Conservation (phyloP, 192 early-diverging fungal species). For the Backusella liffmaniae region DNA sequence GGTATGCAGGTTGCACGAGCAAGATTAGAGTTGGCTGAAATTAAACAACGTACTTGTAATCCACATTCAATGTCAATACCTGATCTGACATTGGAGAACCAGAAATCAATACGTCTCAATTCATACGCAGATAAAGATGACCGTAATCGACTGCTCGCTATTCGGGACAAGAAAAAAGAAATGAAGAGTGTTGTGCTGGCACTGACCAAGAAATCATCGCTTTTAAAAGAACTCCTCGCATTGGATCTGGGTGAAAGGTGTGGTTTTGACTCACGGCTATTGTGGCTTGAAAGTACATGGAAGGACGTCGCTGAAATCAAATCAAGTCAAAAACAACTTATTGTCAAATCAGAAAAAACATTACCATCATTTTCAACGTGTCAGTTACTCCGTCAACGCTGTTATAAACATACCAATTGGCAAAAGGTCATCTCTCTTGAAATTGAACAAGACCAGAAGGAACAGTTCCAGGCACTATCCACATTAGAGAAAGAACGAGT, state of each 20-base stretch:
- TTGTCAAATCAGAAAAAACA: conserved; percentile 2
- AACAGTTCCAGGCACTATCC: conserved; percentile 7
- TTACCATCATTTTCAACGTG: conserved; percentile 30
- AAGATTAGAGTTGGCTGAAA: conserved; percentile 43
- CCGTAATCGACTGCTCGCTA: conserved; percentile 32
- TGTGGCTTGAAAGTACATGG: conserved; percentile 36
- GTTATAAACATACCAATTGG: conserved; percentile 50
- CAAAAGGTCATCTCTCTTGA: conserved; percentile 42
- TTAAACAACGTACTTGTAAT: conserved; percentile 15
- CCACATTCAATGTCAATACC: not conserved
- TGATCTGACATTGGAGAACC: conserved; percentile 16
- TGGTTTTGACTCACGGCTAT: conserved; percentile 48
- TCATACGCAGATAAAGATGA: conserved; percentile 48
- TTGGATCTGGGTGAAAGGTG: conserved; percentile 38
- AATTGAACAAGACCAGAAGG: conserved; percentile 44
- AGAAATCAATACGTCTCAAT: conserved; percentile 31
- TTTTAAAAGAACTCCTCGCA: conserved; percentile 18
- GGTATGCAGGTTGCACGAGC: conserved; percentile 48
- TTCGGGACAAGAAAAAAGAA: conserved; percentile 39
- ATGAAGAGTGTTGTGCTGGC: not conserved
- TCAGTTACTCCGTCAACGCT: conserved; percentile 29
- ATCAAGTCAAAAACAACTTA: conserved; percentile 13
- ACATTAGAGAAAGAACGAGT: conserved; percentile 36
- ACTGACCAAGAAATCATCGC: conserved; percentile 12
- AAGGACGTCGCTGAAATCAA: conserved; percentile 27